Evolutionary conservation across 495 filamentous ascomycete genomes (phyloP), one percentile per base, ranked within the genome.

Genomic region (Immersiella caudata): DNA sequence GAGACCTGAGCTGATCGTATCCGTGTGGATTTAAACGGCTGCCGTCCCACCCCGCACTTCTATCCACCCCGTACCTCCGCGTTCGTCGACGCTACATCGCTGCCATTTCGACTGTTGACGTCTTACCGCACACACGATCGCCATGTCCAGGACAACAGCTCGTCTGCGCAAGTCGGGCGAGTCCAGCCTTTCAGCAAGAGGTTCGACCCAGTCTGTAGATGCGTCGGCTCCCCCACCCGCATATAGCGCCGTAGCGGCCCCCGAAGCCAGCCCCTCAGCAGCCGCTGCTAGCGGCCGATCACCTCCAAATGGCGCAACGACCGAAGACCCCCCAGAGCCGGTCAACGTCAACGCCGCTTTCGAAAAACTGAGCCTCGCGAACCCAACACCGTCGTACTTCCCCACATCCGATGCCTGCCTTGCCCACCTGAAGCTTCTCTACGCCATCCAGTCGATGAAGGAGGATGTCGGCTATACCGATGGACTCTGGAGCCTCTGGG

Each of bases 401-500:
- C 56, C 81, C 16, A 78, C 70, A 18, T 65, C 68, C 21, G 79
- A 83, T 55, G 78, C 79, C 12, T 93, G 90, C 70, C 83, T 93
- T 12, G 89, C 86, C 8, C 93, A 96, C 75, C 82, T 96, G 6
- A 93, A 91, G 76, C 79, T 96, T 9, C 84, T 96, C 11, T 86
- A 87, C 62, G 85, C 87, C 20, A 86, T 96, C 67, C 82, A 90
- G 68, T 80, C 80, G 52, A 76, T 96, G 65, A 89, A 89, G 61
- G 86, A 93, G 66, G 81, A 85, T 14, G 76, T 93, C 29, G 84
- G 85, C 1, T 88, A 84, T 50, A 84, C 76, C 6, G 87, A 91
- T 69, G 86, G 87, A 1, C 78, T 93, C 6, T 93, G 87, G 74
- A 86, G 85, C 6, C 81, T 94, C 49, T 78, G 78, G 64, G 86